A percentile compares a stretch with the other conserved stretches of the same genome.
These are phyloP conservation scores for Colletotrichum sansevieriae DNA, from an alignment of 2,329 filamentous ascomycete species.

Conservation along the genomic window DNA sequence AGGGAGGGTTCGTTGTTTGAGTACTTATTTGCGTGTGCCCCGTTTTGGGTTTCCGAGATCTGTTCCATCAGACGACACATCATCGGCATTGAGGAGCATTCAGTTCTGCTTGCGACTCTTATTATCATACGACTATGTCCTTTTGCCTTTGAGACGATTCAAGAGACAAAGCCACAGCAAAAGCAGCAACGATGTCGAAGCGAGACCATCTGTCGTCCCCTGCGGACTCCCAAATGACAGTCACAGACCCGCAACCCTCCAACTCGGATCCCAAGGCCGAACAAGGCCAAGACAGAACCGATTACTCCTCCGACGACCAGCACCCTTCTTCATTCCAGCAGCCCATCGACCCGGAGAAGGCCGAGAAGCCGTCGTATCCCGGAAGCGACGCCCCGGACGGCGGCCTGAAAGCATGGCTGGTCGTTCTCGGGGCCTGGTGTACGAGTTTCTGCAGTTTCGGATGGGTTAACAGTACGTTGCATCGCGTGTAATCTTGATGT, in stretches of 20 bases:
- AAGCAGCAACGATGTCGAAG: constrained; percentile 20
- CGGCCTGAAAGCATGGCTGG: constrained; percentile 53
- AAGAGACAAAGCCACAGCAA: neutral
- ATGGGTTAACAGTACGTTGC: constrained; percentile 50
- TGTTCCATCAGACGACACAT: neutral
- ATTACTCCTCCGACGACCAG: constrained; percentile 29
- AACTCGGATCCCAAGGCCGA: constrained; percentile 13
- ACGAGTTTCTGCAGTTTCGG: constrained; percentile 57
- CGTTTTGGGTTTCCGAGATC: neutral
- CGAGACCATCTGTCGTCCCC: constrained; percentile 13
- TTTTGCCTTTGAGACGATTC: neutral
- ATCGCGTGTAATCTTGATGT: neutral
- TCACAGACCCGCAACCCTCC: constrained; percentile 18
- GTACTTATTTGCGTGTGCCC: constrained; percentile 5
- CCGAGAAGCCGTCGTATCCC: neutral
- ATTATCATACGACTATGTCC: neutral
- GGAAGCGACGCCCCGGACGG: constrained; percentile 47
- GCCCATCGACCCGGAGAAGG: constrained; percentile 24
- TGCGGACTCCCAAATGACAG: constrained; percentile 28
- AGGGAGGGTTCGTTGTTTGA: neutral
- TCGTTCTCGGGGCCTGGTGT: constrained; percentile 57
- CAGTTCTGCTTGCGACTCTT: neutral
- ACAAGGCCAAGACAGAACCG: constrained; percentile 7
- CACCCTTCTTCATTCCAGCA: constrained; percentile 11
- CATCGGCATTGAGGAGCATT: constrained; percentile 1